A percentile compares a stretch with the other conserved stretches of the same genome.
Evolutionary conservation across 352 stramenopile genomes (phyloP).

Genomic region (Pythium sukuiense): DNA sequence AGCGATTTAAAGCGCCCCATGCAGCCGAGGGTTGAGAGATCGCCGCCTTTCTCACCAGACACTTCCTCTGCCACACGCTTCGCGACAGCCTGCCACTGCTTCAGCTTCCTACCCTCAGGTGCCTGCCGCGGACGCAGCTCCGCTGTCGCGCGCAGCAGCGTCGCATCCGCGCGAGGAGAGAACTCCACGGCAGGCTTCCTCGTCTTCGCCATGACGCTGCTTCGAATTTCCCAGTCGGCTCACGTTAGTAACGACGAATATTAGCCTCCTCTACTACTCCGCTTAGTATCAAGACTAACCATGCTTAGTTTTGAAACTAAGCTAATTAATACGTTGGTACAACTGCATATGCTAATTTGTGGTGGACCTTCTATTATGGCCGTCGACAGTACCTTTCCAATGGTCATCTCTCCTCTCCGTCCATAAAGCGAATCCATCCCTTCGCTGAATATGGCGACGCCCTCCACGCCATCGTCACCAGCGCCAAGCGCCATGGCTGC

Average conservation of each 20-base stretch:
- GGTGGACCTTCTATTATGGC: conserved; percentile 2
- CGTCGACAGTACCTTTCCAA: not conserved
- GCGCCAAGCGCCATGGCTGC: not conserved
- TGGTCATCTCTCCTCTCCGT: not conserved
- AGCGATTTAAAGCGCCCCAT: not conserved
- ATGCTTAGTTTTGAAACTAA: no score
- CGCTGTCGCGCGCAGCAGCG: not conserved
- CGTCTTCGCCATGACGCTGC: not conserved
- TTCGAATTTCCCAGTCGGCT: not conserved
- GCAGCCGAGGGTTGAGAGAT: not conserved
- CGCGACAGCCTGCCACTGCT: not conserved
- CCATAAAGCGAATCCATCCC: not conserved
- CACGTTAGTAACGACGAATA: not conserved
- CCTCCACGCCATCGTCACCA: not conserved
- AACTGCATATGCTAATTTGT: not conserved
- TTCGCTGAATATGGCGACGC: not conserved
- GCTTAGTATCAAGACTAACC: no score
- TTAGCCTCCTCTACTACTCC: not conserved
- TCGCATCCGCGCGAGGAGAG: not conserved
- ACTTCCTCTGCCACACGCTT: not conserved
- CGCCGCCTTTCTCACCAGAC: not conserved
- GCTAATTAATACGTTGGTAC: no score
- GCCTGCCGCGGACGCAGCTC: not conserved
- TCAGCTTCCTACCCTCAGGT: not conserved
- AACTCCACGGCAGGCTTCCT: not conserved